phyloP scores from a whole-genome alignment of 2,329 filamentous ascomycete genomes.

The Fusarium papillatum region DNA sequence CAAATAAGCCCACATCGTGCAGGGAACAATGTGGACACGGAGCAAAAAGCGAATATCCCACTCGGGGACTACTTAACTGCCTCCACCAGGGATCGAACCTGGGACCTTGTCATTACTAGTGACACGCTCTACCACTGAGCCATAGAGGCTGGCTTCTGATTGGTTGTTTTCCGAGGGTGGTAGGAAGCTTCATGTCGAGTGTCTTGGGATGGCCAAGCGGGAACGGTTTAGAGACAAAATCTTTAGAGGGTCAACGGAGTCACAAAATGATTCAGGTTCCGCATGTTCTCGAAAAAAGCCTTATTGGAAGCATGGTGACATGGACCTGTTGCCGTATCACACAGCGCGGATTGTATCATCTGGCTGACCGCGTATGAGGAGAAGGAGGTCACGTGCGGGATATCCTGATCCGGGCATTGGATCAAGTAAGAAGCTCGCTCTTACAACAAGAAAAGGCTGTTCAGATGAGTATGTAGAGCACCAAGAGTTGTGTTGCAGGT shows the following conservation, averaged over 20 bases:
- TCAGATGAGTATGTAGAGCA: not conserved
- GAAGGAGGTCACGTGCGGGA: not conserved
- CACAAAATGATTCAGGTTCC: not conserved
- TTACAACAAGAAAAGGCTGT: not conserved
- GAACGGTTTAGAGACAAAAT: not conserved
- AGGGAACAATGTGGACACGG: not conserved
- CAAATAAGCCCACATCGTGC: too few species aligned
- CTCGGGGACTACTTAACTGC: not conserved
- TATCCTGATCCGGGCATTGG: not conserved
- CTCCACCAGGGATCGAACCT: conserved; percentile 1
- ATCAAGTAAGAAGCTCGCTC: not conserved
- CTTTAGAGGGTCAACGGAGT: not conserved
- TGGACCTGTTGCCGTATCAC: not conserved
- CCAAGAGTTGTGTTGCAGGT: not conserved
- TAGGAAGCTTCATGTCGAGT: not conserved
- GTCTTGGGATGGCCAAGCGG: not conserved
- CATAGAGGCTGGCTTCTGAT: not conserved
- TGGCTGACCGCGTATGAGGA: not conserved
- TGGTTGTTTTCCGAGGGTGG: not conserved
- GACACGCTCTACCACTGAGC: conserved; percentile 1
- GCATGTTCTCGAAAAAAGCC: too few species aligned
- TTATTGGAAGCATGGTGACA: too few species aligned
- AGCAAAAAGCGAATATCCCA: not conserved
- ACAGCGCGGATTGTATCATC: not conserved
- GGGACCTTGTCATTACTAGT: conserved; percentile 1